Conservation (phyloP, 2,329 filamentous ascomycete genomes). For the Penicillium crustosum region DNA sequence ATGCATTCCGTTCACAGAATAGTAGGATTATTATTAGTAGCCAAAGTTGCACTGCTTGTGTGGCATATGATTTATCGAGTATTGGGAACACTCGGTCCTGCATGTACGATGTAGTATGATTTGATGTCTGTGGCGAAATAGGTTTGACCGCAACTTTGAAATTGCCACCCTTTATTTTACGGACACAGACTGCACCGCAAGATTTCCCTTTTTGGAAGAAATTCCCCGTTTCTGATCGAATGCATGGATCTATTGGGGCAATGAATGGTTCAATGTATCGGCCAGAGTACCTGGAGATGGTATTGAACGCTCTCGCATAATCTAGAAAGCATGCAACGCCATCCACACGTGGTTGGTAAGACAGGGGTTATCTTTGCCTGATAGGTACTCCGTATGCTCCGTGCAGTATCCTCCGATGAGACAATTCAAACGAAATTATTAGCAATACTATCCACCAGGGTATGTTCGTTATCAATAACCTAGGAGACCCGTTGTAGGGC, state of each 20-base stretch:
- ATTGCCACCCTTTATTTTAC: constrained; percentile 20
- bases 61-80: constrained; percentile 1
- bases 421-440: not conserved
- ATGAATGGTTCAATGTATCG: not conserved
- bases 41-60: not conserved
- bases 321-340: not conserved
- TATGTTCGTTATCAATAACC: not conserved
- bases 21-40: not conserved
- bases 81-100: not conserved
- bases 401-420: not conserved
- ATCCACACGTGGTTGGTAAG: constrained; percentile 4
- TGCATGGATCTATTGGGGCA: not conserved
- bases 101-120: not conserved
- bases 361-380: not conserved
- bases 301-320: not conserved
- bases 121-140: constrained; percentile 20
- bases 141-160: constrained; percentile 30
- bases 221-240: not conserved
- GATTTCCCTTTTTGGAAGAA: not conserved
- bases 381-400: not conserved
- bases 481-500: not conserved
- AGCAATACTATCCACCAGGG: not conserved
- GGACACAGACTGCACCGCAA: not conserved
- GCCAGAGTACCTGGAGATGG: not conserved
- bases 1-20: not conserved